phyloP scores from a whole-genome alignment of 441 rosid species.

The Pelargonium fulgidum region DNA sequence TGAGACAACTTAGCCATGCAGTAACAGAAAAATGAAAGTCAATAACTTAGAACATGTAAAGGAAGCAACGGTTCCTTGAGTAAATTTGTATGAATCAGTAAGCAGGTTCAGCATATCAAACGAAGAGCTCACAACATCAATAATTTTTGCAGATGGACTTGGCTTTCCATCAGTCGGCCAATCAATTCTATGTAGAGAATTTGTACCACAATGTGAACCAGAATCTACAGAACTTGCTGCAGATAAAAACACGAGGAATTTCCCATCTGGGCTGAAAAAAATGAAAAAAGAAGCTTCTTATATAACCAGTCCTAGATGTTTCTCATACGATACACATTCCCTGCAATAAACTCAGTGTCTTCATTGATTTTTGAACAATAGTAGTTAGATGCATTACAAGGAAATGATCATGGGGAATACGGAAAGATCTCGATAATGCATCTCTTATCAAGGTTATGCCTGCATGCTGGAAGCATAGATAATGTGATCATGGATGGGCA shows the following conservation, averaged over 20 bases:
- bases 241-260: constrained; percentile 65
- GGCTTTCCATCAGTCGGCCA: constrained; percentile 64
- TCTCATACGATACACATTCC: background rate
- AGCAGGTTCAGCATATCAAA: background rate
- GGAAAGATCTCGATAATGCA: background rate
- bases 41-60: too few relatives aligned
- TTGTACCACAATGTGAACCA: constrained; percentile 66
- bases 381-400: too few relatives aligned
- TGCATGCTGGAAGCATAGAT: background rate
- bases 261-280: constrained; percentile 70
- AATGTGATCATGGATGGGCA: background rate
- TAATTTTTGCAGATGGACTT: constrained; percentile 33
- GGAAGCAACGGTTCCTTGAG: too few relatives aligned
- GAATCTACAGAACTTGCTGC: constrained; percentile 72
- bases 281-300: too few relatives aligned
- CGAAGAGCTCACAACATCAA: constrained; percentile 60
- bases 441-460: background rate
- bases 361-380: too few relatives aligned
- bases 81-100: too few relatives aligned
- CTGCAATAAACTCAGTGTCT: too few relatives aligned
- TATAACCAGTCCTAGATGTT: constrained; percentile 15
- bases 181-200: constrained; percentile 70
- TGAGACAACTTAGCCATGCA: too few relatives aligned
- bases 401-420: background rate
- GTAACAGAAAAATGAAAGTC: too few relatives aligned